A percentile compares a stretch with the other conserved stretches of the same genome.
These are phyloP conservation scores for Colletotrichum plurivorum DNA, from an alignment of 2,329 filamentous ascomycete species.

Conservation along the genomic window DNA sequence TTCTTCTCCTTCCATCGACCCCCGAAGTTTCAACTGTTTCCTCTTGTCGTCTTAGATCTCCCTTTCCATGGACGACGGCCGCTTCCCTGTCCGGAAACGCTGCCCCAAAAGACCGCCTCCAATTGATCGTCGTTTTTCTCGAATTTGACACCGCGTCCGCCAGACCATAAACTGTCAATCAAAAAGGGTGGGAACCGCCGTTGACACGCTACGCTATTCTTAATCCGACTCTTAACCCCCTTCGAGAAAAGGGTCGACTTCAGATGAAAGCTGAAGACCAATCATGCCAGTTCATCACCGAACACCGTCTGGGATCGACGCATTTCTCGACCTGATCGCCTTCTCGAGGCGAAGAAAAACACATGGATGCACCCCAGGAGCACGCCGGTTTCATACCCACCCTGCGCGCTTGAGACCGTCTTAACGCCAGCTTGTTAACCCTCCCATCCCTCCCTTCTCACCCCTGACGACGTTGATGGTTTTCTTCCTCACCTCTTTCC, in stretches of 20 bases:
- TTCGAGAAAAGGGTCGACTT: slow-evolving; percentile 30
- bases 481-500: slow-evolving; percentile 9
- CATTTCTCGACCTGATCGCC: slow-evolving; percentile 4
- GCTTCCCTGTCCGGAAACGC: slow-evolving; percentile 2
- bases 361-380: slow-evolving; percentile 22
- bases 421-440: slow-evolving; percentile 29
- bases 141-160: slow-evolving; percentile 11
- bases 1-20: neutral
- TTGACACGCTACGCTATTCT: slow-evolving; percentile 25
- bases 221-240: slow-evolving; percentile 4
- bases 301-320: slow-evolving; percentile 17
- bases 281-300: slow-evolving; percentile 1
- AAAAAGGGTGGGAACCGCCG: slow-evolving; percentile 7
- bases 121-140: neutral
- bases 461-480: slow-evolving; percentile 13
- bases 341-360: slow-evolving; percentile 2
- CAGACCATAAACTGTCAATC: slow-evolving; percentile 15
- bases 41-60: neutral
- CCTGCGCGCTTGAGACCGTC: slow-evolving; percentile 24
- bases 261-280: slow-evolving; percentile 29
- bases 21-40: neutral
- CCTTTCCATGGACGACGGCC: neutral
- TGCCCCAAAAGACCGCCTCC: neutral
- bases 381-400: slow-evolving; percentile 34
- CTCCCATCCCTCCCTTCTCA: slow-evolving; percentile 16